Percentiles rank a stretch among this genome's conserved stretches.
These are phyloP conservation scores for Colletotrichum godetiae DNA, from an alignment of 2,329 filamentous ascomycete species.

Conservation along the genomic window DNA sequence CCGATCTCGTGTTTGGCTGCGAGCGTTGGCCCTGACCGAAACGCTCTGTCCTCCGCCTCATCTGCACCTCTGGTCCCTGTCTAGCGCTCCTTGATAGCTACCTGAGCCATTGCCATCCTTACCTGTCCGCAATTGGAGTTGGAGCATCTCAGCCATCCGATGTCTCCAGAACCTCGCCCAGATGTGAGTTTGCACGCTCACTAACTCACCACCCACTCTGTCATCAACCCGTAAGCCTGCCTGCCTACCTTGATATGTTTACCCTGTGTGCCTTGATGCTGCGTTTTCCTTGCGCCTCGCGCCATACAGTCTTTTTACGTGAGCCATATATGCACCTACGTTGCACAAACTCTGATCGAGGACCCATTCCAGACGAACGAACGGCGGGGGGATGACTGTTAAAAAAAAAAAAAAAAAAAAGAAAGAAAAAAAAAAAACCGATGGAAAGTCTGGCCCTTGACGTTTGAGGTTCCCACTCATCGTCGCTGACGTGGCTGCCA, in stretches of 20 bases:
- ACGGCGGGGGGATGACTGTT: neutral
- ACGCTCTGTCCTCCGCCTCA: conserved; percentile 27
- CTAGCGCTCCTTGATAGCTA: neutral
- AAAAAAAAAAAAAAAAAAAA: neutral
- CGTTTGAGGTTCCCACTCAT: neutral
- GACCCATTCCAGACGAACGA: neutral
- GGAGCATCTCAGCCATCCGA: neutral
- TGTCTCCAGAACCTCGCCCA: neutral
- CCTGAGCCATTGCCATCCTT: conserved; percentile 1
- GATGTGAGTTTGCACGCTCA: neutral
- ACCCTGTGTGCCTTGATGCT: neutral
- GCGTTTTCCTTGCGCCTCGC: neutral
- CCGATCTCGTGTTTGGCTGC: conserved; percentile 14
- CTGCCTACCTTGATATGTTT: neutral
- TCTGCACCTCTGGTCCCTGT: conserved; percentile 10
- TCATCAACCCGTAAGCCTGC: neutral
- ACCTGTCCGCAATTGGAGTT: neutral
- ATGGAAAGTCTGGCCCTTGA: neutral
- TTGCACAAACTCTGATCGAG: neutral
- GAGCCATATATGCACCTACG: neutral
- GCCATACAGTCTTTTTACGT: neutral
- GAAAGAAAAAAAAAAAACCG: neutral
- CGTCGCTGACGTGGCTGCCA: conserved; percentile 17
- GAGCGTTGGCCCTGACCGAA: neutral
- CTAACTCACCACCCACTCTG: neutral